These are phyloP conservation scores for Cenococcum geophilum DNA, from an alignment of 495 filamentous ascomycete genomes.

Conservation along the genomic window DNA sequence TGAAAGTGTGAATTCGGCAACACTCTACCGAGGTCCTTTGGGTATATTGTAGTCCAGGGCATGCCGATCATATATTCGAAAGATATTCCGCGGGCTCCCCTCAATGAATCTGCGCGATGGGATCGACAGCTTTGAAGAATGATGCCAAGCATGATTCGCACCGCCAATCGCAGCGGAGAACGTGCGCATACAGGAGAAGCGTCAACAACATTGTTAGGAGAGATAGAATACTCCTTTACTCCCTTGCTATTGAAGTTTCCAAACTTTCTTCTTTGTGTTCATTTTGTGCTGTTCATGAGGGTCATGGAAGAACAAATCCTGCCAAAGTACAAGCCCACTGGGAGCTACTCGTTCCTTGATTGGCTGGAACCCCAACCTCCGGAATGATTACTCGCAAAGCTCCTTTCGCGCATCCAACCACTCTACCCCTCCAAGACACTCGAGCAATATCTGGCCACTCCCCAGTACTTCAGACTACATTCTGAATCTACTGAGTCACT, in stretches of 20 bases:
- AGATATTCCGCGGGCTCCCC: too few relatives aligned
- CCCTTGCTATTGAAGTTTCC: background rate
- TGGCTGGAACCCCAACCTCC: background rate
- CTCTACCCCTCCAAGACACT: background rate
- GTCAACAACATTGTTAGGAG: background rate
- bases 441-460: background rate
- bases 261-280: background rate
- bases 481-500: background rate
- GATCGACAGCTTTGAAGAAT: background rate
- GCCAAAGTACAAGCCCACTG: background rate
- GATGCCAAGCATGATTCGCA: background rate
- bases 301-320: background rate
- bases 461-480: background rate
- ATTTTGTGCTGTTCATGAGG: background rate
- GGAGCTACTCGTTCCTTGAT: background rate
- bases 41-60: too few relatives aligned
- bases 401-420: background rate
- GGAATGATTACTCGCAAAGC: background rate
- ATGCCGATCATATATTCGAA: too few relatives aligned
- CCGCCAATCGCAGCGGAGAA: background rate
- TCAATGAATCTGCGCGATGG: background rate
- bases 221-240: background rate
- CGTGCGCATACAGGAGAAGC: background rate
- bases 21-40: too few relatives aligned
- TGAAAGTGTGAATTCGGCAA: too few relatives aligned